Base-by-base conservation (phyloP, 495 filamentous ascomycete genomes). In the Penicillium paxilli region DNA sequence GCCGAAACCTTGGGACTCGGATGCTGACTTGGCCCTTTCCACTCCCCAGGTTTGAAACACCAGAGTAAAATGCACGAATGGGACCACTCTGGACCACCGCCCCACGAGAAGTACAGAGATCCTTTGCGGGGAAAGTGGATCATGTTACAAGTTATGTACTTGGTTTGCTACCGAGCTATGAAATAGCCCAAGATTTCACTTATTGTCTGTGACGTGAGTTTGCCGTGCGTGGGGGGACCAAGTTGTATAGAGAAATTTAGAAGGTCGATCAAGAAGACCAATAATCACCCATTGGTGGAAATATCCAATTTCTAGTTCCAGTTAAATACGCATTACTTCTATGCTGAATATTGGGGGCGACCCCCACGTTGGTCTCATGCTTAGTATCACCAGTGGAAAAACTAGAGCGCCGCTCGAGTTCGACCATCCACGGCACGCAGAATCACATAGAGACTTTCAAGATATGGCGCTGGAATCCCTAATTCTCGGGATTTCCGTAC, bases 401-500 rank as follows among this genome's bases (percentile, higher is more conserved):
- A 26, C 23, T 55, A 66, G 21, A 53, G 47, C 20, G 60, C 57
- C 6, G 61, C 61, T 7, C 58, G 55, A 2, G 59, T 51, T 37
- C 57, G 54, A 21, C 52, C 55, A 53, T 66, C 64, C n/a, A 66
- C 37, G 0, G 64, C 64, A 0, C 60, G 55, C 26, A 66, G 30
- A 44, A 66, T 33, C 7, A 66, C 55, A 49, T 81, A 79, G 14
- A 83, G 57, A 8, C 68, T 72, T 55, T 83, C 75, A 23, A 83
- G 45, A 38, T 67, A 71, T 1, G 79, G 79, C 11, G 73, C 75
- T 28, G 66, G 59, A 10, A 83, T 58, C 6, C 76, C 78, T 16
- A 79, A 53, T 49, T 82, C 77, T 52, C 69, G 70, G 2, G 79
- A 72, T 58, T 76, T 81, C 40, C 64, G 62, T 24, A 77, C 73